phyloP scores from a whole-genome alignment of 768 basidiomycete species.

The Mycena epipterygia region DNA sequence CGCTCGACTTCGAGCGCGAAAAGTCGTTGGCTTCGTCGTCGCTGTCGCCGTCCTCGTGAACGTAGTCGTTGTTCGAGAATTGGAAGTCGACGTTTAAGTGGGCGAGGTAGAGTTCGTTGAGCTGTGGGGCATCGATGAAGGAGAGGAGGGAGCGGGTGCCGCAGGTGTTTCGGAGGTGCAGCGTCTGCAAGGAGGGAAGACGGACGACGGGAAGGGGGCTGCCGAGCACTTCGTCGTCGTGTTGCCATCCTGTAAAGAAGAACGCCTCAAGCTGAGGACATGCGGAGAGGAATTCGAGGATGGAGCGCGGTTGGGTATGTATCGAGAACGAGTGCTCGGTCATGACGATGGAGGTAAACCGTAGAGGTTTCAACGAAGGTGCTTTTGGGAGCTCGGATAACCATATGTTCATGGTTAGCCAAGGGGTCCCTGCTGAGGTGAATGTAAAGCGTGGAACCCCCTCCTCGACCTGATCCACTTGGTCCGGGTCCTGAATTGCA shows the following conservation, averaged over 20 bases:
- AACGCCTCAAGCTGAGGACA: slow-evolving; percentile 75
- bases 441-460: slow-evolving; percentile 48
- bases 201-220: slow-evolving; percentile 56
- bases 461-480: slow-evolving; percentile 48
- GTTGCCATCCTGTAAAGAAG: slow-evolving; percentile 66
- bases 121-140: slow-evolving; percentile 70
- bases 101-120: slow-evolving; percentile 72
- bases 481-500: slow-evolving; percentile 50
- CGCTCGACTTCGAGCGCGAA: slow-evolving; percentile 83
- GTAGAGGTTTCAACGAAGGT: slow-evolving; percentile 59
- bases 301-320: slow-evolving; percentile 59
- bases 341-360: slow-evolving; percentile 71
- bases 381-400: slow-evolving; percentile 65
- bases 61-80: slow-evolving; percentile 47
- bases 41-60: slow-evolving; percentile 73
- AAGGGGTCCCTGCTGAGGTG: slow-evolving; percentile 46
- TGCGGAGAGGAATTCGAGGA: slow-evolving; percentile 72
- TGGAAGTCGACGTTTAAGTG: slow-evolving; percentile 76
- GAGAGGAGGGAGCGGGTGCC: slow-evolving; percentile 76
- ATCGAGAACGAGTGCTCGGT: slow-evolving; percentile 58
- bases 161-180: slow-evolving; percentile 72
- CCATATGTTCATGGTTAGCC: slow-evolving; percentile 62
- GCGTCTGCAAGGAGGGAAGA: slow-evolving; percentile 71
- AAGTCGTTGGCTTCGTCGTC: slow-evolving; percentile 82
- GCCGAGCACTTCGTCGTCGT: slow-evolving; percentile 53